phyloP scores from a whole-genome alignment of 176 grass and related monocot species.

The Dactylis glomerata region DNA sequence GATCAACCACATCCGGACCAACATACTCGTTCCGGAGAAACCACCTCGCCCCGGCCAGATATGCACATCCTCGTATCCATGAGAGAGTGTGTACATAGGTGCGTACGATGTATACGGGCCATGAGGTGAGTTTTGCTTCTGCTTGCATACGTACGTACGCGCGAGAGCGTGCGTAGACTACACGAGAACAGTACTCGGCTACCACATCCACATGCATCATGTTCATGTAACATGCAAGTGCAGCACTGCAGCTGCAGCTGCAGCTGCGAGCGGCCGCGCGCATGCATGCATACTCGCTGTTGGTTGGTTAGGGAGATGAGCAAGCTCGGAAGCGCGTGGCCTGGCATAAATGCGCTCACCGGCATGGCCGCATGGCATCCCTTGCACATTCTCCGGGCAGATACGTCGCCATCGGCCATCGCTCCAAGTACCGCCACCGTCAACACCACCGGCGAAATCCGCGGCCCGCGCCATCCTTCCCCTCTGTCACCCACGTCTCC shows the following conservation, averaged over 20 bases:
- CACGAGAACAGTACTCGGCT: too few species aligned
- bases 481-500: not conserved
- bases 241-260: too few species aligned
- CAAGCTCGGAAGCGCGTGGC: not conserved
- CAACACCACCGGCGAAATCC: conserved; percentile 20
- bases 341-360: conserved; percentile 21
- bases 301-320: not conserved
- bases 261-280: not conserved
- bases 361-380: not conserved
- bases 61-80: too few species aligned
- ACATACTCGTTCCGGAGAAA: too few species aligned
- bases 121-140: not conserved
- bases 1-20: too few species aligned
- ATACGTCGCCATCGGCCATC: conserved; percentile 16
- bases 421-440: not conserved
- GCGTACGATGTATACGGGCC: not conserved
- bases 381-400: not conserved
- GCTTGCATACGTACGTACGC: not conserved
- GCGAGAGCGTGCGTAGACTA: not conserved
- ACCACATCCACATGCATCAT: not conserved
- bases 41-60: too few species aligned
- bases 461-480: not conserved
- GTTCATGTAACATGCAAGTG: not conserved
- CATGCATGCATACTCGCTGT: not conserved
- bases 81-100: too few species aligned